Evolutionary conservation across 768 basidiomycete species (phyloP).

Genomic region (Tulasnella sp.): DNA sequence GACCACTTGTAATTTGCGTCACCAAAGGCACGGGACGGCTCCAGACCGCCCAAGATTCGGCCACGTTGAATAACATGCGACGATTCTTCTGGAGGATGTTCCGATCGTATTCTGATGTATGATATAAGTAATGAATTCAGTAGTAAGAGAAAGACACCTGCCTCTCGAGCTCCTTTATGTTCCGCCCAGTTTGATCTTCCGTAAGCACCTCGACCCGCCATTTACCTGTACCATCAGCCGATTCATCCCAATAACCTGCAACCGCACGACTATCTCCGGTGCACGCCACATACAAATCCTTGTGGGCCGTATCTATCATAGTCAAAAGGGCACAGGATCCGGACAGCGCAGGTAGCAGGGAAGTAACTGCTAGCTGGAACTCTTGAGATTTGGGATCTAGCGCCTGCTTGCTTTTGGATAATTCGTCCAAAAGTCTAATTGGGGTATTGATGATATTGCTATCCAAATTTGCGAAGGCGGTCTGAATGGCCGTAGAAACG

Average conservation of each 20-base stretch:
- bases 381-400: constrained; percentile 31
- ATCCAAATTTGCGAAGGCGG: constrained; percentile 74
- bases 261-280: constrained; percentile 94
- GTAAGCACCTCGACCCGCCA: constrained; percentile 93
- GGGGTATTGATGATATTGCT: constrained; percentile 70
- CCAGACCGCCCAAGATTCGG: constrained; percentile 75
- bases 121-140: neutral
- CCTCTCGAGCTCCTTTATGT: constrained; percentile 73
- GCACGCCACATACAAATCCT: constrained; percentile 77
- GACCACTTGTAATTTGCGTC: constrained; percentile 88
- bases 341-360: constrained; percentile 73
- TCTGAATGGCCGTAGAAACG: constrained; percentile 54
- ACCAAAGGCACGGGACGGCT: constrained; percentile 78
- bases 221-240: constrained; percentile 46
- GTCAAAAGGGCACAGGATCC: constrained; percentile 89
- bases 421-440: constrained; percentile 51
- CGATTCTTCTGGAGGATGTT: constrained; percentile 69
- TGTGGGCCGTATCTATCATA: constrained; percentile 69
- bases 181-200: constrained; percentile 93
- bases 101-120: constrained; percentile 50
- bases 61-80: constrained; percentile 62
- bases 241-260: constrained; percentile 78
- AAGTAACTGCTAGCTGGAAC: constrained; percentile 50
- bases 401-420: constrained; percentile 32
- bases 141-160: constrained; percentile 26